Base-by-base conservation (phyloP, 345 rosid genomes). In the Gossypioides kirkii region DNA sequence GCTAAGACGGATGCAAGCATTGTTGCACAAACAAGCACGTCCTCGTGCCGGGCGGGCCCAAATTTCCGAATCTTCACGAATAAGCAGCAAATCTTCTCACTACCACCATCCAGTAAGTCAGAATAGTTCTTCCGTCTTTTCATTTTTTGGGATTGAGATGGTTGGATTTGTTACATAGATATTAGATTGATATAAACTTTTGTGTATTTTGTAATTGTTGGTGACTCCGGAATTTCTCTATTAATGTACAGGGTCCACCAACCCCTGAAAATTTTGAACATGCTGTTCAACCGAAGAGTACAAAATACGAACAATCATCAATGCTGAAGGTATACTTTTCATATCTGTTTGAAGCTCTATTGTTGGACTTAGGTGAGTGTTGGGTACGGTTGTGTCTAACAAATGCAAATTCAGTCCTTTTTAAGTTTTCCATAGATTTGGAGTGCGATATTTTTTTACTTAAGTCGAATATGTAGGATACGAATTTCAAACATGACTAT, bases 201-300 rank as follows among this genome's bases (percentile, higher is more conserved):
- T 69, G 60, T 69, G 26, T 50, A n/a, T 10, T 28, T 32, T 50
- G 53, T 42, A 71, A 43, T 38, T 58, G 36, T 71, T 50, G 25
- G 63, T 55, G 63, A 16, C 49, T 32, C 1, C 14, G 8, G 41
- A 54, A 36, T 25, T n/a, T 72, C 47, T 60, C 67, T 11, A 56
- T 64, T 52, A 17, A 14, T n/a, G 13, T 72, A 26, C 80, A 95
- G 98, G 93, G 94, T 67, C 99, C 94, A 58, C 86, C 88, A 20
- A 95, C 99, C 26, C 94, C 94, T 5, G 94, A 92, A 78, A 92
- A 95, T 58, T 82, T 80, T 22, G 96, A 92, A 77, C 83, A 85
- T 74, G 78, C 79, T 0, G 76, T 79, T 75, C 83, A 89, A 49
- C 78, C 79, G 4, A 86, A 81, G 82, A 83, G 84, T 67, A 64